Evolutionary conservation across 352 stramenopile genomes (phyloP).

Genomic region (Globisporangium paddicum): DNA sequence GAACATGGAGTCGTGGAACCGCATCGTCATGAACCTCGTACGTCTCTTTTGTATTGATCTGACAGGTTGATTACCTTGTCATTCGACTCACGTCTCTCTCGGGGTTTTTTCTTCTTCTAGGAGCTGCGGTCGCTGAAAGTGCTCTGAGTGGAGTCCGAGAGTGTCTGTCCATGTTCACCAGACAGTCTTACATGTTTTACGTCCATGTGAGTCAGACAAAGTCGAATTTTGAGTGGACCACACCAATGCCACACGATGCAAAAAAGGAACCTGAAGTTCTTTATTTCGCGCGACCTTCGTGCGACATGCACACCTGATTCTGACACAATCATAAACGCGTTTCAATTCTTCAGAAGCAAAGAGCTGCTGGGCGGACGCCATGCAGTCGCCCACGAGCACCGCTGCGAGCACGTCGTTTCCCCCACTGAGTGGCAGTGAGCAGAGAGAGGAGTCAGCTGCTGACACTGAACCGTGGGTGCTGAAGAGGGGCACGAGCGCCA

Average conservation of each 20-base stretch:
- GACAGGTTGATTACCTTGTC: too few relatives aligned
- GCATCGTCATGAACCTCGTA: constrained; percentile 81
- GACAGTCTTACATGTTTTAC: background rate
- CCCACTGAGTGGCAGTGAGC: too few relatives aligned
- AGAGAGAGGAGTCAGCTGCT: background rate
- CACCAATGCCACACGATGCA: background rate
- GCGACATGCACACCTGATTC: background rate
- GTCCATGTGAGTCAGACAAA: background rate
- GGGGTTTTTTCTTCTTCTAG: background rate
- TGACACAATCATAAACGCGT: background rate
- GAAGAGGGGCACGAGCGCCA: background rate
- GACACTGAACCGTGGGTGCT: background rate
- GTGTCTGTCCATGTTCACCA: background rate
- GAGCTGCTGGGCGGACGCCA: background rate
- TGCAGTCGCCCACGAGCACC: background rate
- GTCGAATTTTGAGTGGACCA: background rate
- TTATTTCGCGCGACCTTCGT: background rate
- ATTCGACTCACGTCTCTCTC: background rate
- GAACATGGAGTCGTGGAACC: constrained; percentile 85
- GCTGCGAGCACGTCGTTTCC: background rate
- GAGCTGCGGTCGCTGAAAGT: constrained; percentile 2
- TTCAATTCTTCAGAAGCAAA: background rate
- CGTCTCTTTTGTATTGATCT: background rate
- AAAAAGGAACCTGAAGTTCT: background rate
- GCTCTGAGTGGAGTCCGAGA: background rate